phyloP scores from a whole-genome alignment of 2,329 filamentous ascomycete species.

The Fusarium continuum region DNA sequence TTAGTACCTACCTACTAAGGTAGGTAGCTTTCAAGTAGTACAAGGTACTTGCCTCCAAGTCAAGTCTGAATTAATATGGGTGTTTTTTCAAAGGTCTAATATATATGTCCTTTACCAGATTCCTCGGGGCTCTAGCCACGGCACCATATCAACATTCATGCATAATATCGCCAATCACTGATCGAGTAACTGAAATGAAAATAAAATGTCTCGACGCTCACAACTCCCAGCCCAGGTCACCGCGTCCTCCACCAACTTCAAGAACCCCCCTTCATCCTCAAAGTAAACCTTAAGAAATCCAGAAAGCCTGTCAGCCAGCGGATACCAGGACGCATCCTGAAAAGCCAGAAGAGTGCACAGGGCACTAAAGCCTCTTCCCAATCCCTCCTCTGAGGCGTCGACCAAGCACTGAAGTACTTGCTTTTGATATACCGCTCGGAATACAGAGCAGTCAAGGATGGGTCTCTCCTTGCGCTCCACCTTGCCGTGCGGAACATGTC shows the following conservation, averaged over 20 bases:
- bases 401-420: slow-evolving; percentile 27
- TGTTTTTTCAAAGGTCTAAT: no score
- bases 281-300: slow-evolving; percentile 7
- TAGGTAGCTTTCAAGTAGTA: no score
- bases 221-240: slow-evolving; percentile 48
- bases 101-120: no score
- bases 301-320: slow-evolving; percentile 34
- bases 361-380: slow-evolving; percentile 38
- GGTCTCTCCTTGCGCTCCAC: slow-evolving; percentile 80
- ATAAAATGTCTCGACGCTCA: slow-evolving; percentile 56
- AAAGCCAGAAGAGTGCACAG: slow-evolving; percentile 53
- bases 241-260: slow-evolving; percentile 41
- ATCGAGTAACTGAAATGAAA: no score
- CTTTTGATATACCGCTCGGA: slow-evolving; percentile 73
- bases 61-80: no score
- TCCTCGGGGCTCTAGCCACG: no score
- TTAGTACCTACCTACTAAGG: no score
- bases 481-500: slow-evolving; percentile 70
- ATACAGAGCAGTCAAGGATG: slow-evolving; percentile 80
- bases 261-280: slow-evolving; percentile 1
- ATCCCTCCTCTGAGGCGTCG: slow-evolving; percentile 45
- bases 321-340: slow-evolving; percentile 52
- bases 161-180: no score
- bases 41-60: no score
- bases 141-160: no score